Base-by-base conservation (phyloP, 2,329 filamentous ascomycete genomes). In the Curvularia sp. region DNA sequence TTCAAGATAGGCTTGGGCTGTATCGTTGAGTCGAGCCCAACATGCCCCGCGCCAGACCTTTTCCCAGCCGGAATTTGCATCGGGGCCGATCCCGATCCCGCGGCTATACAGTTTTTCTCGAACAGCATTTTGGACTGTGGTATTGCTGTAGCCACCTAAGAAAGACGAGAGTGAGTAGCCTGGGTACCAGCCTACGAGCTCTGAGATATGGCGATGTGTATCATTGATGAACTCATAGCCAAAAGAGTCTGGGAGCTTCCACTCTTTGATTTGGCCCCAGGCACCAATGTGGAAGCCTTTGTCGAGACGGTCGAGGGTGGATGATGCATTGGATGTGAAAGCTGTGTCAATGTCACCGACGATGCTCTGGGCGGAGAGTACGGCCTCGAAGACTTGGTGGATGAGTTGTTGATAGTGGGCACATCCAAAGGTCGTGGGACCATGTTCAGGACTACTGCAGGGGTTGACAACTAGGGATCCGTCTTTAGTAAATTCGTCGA, bases 371-470 rank as follows among this genome's bases (percentile, higher is more conserved):
- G 71, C 55, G 3, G 64, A 57, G 0, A 77, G 63, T 0, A 73
- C 64, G 12, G 67, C 71, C 5, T 70, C 65, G 59, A 79, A 76
- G n/a, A 79, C 68, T 34, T 78, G 74, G 49, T 75, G 65, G 18
- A 85, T 78, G 10, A 83, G 71, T 60, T 86, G 83, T 61, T 86
- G 83, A 61, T 80, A 83, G 63, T 86, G 82, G 6, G 82, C 74
- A 63, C 83, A 86, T 7, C 78, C 83, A 53, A 85, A 85, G 0
- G 83, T 85, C 12, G 59, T 74, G 23, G 66, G 72, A 0, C 84
- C 84, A 38, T 83, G 83, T 68, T 87, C 84, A 1, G 85, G 82
- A n/a, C 81, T 84, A 54, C 83, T 86, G 70, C 84, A 87, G 0
- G 84, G 84, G 61, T 84, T 86, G 1, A 83, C 83, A 0, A 87